phyloP scores from a whole-genome alignment of 148 eudicot genomes.

The Hydrangea macrophylla region DNA sequence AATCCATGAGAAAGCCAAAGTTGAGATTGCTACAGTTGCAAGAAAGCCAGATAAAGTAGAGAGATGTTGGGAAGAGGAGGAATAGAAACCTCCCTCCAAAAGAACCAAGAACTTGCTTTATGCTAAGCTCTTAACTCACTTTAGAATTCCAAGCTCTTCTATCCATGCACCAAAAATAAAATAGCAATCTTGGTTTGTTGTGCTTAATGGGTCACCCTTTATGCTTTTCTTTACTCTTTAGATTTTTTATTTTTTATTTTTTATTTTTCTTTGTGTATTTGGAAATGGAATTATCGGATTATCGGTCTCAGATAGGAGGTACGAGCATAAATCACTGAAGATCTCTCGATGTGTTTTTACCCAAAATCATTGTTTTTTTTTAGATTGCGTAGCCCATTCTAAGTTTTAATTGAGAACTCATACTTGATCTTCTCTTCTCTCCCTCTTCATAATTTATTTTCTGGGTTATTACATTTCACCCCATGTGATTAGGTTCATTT shows the following conservation, averaged over 20 bases:
- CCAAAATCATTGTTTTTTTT: too few species aligned
- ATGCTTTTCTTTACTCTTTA: constrained; percentile 54
- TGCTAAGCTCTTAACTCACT: constrained; percentile 20
- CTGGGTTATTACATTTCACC: too few species aligned
- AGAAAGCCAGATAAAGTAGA: constrained; percentile 43
- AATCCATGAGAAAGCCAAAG: constrained; percentile 27
- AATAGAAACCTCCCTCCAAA: constrained; percentile 21
- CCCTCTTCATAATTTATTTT: too few species aligned
- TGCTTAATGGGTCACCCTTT: constrained; percentile 62
- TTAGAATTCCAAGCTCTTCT: constrained; percentile 56
- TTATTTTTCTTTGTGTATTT: too few species aligned
- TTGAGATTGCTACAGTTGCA: constrained; percentile 39
- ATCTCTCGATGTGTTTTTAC: too few species aligned
- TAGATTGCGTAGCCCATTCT: constrained; percentile 24
- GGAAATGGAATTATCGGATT: too few species aligned
- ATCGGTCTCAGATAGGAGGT: too few species aligned
- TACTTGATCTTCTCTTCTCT: constrained; percentile 7
- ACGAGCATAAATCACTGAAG: too few species aligned
- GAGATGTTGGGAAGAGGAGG: constrained; percentile 17
- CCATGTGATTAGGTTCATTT: too few species aligned
- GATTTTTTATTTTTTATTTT: too few species aligned
- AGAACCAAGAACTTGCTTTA: constrained; percentile 43
- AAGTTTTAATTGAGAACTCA: constrained; percentile 10
- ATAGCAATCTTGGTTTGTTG: constrained; percentile 47
- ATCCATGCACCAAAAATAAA: constrained; percentile 41